Percentiles rank a stretch among this genome's conserved stretches.
These are phyloP conservation scores for Ziziphus jujuba DNA, from an alignment of 306 rosid species.

Conservation along the genomic window DNA sequence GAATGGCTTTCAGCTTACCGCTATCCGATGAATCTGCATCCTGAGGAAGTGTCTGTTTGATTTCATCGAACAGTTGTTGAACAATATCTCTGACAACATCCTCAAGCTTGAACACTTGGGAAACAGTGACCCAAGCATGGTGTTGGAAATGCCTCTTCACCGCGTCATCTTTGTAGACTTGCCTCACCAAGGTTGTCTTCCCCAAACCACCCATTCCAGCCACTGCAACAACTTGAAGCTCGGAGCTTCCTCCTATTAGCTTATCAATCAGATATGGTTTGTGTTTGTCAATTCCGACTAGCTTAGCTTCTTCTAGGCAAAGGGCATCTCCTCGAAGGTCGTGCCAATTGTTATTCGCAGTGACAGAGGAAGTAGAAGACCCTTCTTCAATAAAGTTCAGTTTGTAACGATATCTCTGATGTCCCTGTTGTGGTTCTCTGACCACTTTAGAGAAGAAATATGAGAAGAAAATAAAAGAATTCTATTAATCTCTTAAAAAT, in stretches of 20 bases:
- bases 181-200: constrained; percentile 50
- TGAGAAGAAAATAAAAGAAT: too few species aligned
- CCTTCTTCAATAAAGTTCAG: not conserved
- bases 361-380: constrained; percentile 20
- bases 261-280: constrained; percentile 24
- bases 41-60: not conserved
- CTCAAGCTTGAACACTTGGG: constrained; percentile 32
- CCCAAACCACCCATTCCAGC: constrained; percentile 63
- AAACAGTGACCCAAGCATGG: constrained; percentile 53
- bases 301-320: constrained; percentile 40
- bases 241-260: constrained; percentile 25
- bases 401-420: constrained; percentile 10
- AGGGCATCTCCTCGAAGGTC: constrained; percentile 43
- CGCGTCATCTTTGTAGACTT: constrained; percentile 41
- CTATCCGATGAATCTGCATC: not conserved
- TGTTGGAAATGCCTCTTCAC: constrained; percentile 47
- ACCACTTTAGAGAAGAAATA: too few species aligned
- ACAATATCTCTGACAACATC: constrained; percentile 42
- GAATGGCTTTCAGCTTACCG: constrained; percentile 15
- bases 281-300: constrained; percentile 45
- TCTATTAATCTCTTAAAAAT: too few species aligned
- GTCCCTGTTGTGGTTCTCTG: too few species aligned
- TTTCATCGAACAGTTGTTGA: constrained; percentile 13
- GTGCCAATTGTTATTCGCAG: constrained; percentile 24
- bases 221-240: constrained; percentile 39